phyloP scores from a whole-genome alignment of 2,329 filamentous ascomycete species.

The Geoglossum cookeanum region DNA sequence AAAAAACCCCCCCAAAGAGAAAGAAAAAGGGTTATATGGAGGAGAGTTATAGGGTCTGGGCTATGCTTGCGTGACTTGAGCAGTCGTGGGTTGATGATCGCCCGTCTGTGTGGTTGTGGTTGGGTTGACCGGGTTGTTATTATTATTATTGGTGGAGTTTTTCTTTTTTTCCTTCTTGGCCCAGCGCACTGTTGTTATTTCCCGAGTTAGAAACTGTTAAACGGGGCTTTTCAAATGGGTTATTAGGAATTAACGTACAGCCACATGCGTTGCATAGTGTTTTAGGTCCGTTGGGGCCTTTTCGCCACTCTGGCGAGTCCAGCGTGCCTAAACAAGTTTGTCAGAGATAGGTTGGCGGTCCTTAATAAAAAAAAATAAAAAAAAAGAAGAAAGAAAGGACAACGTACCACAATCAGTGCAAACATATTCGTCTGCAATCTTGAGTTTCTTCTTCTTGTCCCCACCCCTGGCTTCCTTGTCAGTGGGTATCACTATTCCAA shows the following conservation, averaged over 20 bases:
- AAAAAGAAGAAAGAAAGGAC: slow-evolving; percentile 36
- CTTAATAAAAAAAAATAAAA: neutral
- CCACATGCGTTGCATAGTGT: slow-evolving; percentile 8
- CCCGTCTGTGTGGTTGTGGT: neutral
- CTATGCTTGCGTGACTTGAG: too few relatives aligned
- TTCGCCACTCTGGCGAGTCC: slow-evolving; percentile 6
- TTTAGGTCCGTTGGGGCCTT: slow-evolving; percentile 6
- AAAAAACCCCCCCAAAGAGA: too few relatives aligned
- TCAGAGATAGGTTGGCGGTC: neutral
- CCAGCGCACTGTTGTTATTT: slow-evolving; percentile 4
- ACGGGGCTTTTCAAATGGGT: neutral
- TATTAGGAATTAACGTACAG: neutral
- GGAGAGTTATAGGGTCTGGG: too few relatives aligned
- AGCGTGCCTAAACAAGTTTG: neutral
- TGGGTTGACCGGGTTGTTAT: neutral
- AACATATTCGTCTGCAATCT: slow-evolving; percentile 69
- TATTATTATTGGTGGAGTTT: neutral
- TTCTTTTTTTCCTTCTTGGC: slow-evolving; percentile 8
- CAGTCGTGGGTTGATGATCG: too few relatives aligned
- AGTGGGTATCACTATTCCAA: slow-evolving; percentile 63
- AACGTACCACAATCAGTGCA: slow-evolving; percentile 91
- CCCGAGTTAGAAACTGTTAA: too few relatives aligned
- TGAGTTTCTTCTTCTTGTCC: slow-evolving; percentile 74
- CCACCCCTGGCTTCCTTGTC: slow-evolving; percentile 51
- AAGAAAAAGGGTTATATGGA: too few relatives aligned